phyloP scores from a whole-genome alignment of 1,139 yeast genomes.

The Candida sanyaensis region DNA sequence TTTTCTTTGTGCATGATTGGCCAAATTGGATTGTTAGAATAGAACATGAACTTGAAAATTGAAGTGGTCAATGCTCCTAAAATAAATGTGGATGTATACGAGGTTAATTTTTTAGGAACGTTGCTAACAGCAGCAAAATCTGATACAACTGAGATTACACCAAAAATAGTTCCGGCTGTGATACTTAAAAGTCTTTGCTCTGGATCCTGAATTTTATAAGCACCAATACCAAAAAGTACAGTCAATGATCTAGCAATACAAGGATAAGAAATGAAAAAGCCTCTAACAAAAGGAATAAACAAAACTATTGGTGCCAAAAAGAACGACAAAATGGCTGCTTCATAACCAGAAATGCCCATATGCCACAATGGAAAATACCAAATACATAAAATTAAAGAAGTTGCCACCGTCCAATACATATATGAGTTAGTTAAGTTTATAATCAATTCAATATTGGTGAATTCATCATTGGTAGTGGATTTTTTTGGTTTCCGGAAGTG shows the following conservation, averaged over 20 bases:
- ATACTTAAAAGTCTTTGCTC: conserved; percentile 64
- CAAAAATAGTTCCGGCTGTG: conserved; percentile 68
- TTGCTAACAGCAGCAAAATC: conserved; percentile 49
- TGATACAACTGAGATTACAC: conserved; percentile 60
- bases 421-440: conserved; percentile 59
- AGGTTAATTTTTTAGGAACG: conserved; percentile 44
- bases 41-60: conserved; percentile 71
- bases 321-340: conserved; percentile 60
- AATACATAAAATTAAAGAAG: conserved; percentile 80
- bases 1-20: conserved; percentile 85
- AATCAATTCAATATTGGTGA: conserved; percentile 41
- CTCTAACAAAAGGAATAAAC: conserved; percentile 51
- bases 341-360: conserved; percentile 97
- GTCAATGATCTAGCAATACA: conserved; percentile 54
- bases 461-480: conserved; percentile 20
- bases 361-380: conserved; percentile 99
- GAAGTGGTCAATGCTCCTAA: conserved; percentile 76
- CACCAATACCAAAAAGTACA: conserved; percentile 71
- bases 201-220: conserved; percentile 70
- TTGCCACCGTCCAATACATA: conserved; percentile 80
- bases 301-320: conserved; percentile 62
- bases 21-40: conserved; percentile 94
- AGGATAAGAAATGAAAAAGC: conserved; percentile 41
- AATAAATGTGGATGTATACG: conserved; percentile 63
- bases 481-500: conserved; percentile 37